phyloP scores from a whole-genome alignment of 441 rosid species.

The Dalechampia spathulata region DNA sequence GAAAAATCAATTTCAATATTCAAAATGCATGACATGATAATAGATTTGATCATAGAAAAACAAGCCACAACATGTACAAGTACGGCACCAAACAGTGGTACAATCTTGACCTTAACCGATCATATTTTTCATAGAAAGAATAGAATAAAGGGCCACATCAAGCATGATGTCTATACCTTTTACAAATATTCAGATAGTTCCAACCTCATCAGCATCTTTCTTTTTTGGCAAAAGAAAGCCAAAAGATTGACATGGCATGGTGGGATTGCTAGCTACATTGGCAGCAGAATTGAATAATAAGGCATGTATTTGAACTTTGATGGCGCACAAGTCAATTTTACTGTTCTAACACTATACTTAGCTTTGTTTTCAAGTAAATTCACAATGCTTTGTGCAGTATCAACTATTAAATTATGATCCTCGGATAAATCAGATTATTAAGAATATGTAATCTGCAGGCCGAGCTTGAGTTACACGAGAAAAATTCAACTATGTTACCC shows the following conservation, averaged over 20 bases:
- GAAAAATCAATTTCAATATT: no score
- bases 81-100: constrained; percentile 11
- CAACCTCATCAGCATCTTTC: constrained; percentile 1
- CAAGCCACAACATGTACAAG: neutral
- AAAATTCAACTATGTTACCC: no score
- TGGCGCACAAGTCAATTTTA: neutral
- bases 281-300: neutral
- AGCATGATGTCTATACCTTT: no score
- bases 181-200: neutral
- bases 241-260: neutral
- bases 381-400: no score
- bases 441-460: no score
- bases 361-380: no score
- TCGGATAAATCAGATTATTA: no score
- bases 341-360: neutral
- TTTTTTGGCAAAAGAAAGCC: neutral
- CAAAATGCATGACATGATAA: no score
- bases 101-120: constrained; percentile 24
- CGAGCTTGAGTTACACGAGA: no score
- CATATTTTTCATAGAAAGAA: neutral
- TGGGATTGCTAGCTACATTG: constrained; percentile 4
- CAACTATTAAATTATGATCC: no score
- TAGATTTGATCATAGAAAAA: no score
- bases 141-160: constrained; percentile 2
- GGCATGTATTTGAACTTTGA: neutral